Evolutionary conservation across 768 basidiomycete species (phyloP).

Genomic region (Asterophora lycoperdoides): DNA sequence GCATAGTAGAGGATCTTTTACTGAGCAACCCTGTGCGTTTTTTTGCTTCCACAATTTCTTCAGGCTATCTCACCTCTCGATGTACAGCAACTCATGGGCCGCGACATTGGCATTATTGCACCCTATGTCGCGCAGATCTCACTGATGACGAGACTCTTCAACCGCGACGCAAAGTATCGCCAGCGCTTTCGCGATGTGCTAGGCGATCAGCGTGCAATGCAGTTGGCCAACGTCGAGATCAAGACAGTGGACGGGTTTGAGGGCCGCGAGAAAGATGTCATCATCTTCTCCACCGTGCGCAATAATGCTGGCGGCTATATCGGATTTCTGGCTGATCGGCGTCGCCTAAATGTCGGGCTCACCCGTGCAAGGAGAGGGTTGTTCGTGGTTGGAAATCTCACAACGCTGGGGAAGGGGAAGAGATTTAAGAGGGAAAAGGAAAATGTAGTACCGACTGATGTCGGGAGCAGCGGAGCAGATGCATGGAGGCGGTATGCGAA

Average conservation of each 20-base stretch:
- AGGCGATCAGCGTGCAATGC: constrained; percentile 61
- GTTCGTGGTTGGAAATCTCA: constrained; percentile 72
- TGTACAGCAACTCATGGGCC: constrained; percentile 53
- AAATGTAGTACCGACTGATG: constrained; percentile 16
- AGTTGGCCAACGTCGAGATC: constrained; percentile 70
- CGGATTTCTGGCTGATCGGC: constrained; percentile 84
- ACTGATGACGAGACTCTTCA: constrained; percentile 64
- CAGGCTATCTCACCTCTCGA: constrained; percentile 1
- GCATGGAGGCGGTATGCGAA: constrained; percentile 62
- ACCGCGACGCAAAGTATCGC: constrained; percentile 46
- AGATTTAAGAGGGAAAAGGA: constrained; percentile 20
- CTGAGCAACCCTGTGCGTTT: constrained; percentile 62
- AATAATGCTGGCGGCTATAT: constrained; percentile 75
- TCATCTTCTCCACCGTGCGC: constrained; percentile 88
- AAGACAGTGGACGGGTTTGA: constrained; percentile 96
- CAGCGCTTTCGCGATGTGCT: constrained; percentile 55
- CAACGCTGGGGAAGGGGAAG: constrained; percentile 54
- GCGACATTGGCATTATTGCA: constrained; percentile 88
- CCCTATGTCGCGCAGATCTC: constrained; percentile 88
- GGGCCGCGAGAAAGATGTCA: constrained; percentile 88
- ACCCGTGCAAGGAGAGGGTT: constrained; percentile 86
- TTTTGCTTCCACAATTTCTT: constrained; percentile 4
- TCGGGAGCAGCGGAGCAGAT: constrained; percentile 38
- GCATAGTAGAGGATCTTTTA: constrained; percentile 79
- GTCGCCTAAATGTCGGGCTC: constrained; percentile 86